Base-by-base conservation (phyloP, 257 asterid species). In the Catharanthus roseus region DNA sequence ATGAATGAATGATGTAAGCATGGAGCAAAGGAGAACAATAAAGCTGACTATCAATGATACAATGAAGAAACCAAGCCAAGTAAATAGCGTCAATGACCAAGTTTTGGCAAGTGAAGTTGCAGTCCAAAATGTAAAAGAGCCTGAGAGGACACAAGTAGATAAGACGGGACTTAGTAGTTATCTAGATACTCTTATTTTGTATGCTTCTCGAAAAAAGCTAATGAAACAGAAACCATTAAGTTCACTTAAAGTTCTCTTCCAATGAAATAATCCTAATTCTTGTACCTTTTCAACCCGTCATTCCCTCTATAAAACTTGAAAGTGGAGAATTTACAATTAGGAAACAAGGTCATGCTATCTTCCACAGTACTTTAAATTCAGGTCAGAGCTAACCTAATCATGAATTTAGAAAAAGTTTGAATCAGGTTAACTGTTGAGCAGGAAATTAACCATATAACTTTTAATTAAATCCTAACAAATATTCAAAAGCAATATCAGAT, bases 21-120 rank as follows among this genome's bases (percentile, higher is more conserved):
- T 18, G 51, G 16, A 24, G 50, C 39, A 31, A 77, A 41, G 80
- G 72, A 70, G 44, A 36, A 58, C 39, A 77, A 41, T 33, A 34
- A 62, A 15, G 19, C 33, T 50, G n/a, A 63, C 19, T 31, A 18
- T 55, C 12, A 65, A 54, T 42, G 39, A 71, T 44, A 41, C 24
- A 50, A 16, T 16, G 1, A 44, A 55, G 8, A 19, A 33, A 38
- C 69, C 69, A 47, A 44, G 1, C 0, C 63, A 26, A n/a, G 26
- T 29, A 45, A 70, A 38, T 9, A 39, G 65, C 4, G 1, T 2
- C 10, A 47, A n/a, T 33, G 50, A 15, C 55, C 24, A 29, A 29
- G 68, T 67, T 49, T 41, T 19, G 38, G 28, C 19, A 8, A 57
- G 45, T 64, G 51, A 72, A 65, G 49, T 41, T 24, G 24, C 36